Evolutionary conservation across 2,329 filamentous ascomycete genomes (phyloP), one percentile per base, ranked within the genome.

Genomic region (Phialemoniopsis sp.): DNA sequence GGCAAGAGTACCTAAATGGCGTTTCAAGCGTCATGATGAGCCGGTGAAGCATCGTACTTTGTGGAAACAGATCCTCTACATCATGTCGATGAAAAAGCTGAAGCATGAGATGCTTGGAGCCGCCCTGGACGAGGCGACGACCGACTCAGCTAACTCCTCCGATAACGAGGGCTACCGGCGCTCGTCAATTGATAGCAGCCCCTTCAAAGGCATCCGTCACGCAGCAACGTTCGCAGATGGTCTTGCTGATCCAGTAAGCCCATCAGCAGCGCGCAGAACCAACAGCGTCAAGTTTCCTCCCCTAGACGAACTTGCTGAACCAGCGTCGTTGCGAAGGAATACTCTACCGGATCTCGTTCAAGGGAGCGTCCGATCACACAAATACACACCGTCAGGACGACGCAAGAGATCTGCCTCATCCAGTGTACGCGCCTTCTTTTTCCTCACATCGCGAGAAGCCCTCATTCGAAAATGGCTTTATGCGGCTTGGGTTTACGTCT

Each of bases 1-100:
- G 44, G 90, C 91, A 37, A 77, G 91, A 41, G 87, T 97, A 14
- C 93, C 93, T 3, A 89, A 82, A 51, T 96, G 91, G 89, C 86
- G 90, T 32, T 90, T 97, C 52, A 77, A 80, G 50, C 78, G 82
- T 40, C 65, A 72, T 14, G 58, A 65, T 2, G 57, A 55, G 21
- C 52, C 50, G 5, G 54, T 57, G 40, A 60, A 63, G 49, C 58
- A 62, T 41, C 44, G 55, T 29, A 51, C 59, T 45, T 45, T 57
- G 49, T 38, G 68, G 48, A 54, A 71, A 50, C 60, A 63, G 45
- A 38, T 62, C 50, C 9, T 58, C 64, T 41, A 60, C 16, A 39
- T 63, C 12, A 54, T 63, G 13, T 39, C 52, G 7, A 38, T 49
- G n/a, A 46, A 41, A 8, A 48, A 47, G 1, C 36, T 44, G 2